Evolutionary conservation across 1,139 yeast genomes (phyloP), one percentile per base, ranked within the genome.

Genomic region (Suhomyces atakaporum): DNA sequence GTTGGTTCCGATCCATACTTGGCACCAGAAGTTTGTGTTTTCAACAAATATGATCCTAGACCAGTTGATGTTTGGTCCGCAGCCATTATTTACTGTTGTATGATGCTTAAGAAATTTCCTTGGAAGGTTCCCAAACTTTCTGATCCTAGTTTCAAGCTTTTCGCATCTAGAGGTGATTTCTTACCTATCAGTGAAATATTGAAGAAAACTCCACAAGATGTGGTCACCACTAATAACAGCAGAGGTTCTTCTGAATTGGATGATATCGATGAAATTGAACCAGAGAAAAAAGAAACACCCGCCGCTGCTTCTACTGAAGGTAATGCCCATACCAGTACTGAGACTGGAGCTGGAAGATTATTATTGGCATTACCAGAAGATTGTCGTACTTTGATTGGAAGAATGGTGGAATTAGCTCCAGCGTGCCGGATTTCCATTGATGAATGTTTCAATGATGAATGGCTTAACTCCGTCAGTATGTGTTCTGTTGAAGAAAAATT

Each of bases 1-100:
- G 96, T 89, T 26, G 97, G 97, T 4, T 84, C 95, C 8, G 97
- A 89, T 60, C 97, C 97, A 8, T 89, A 89, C 56, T 69, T 89
- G 48, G 96, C 97, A 0, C 97, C 97, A 0, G 97, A 90, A 62
- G 96, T 90, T 11, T 78, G 95, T 49, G 88, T 88, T 7, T 73
- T 86, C 46, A 80, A 84, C 49, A 71, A 72, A 44, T 90, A 90
- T 56, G 96, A 87, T 60, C 96, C 97, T 12, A 76, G 95, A 46
- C 94, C 95, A 7, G 95, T 90, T 13, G 97, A 90, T 62, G 84
- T 90, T 23, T 90, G 97, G 97, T 86, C 96, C 7, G 81, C 82
- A 16, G 97, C 96, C 11, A 88, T 90, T 42, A 87, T 90, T 29
- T 87, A 85, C 58, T 88, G 96, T 53, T 90, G 97, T 67, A 89